A percentile compares a stretch with the other conserved stretches of the same genome.
These are phyloP conservation scores for Erigeron canadensis DNA, from an alignment of 129 eudicot species.

Conservation along the genomic window DNA sequence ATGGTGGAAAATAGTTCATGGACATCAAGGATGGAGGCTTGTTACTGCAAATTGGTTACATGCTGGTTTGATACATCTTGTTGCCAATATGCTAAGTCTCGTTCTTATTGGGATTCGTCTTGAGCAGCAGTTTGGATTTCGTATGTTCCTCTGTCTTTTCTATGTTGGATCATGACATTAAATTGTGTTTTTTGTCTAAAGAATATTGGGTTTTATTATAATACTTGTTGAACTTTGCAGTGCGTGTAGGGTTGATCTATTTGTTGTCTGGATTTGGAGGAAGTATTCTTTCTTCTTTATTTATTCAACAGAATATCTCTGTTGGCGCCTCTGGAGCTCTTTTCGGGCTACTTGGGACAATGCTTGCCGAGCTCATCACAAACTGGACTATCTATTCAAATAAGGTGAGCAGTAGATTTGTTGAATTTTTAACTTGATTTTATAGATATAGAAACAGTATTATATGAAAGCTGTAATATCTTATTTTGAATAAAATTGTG, in stretches of 20 bases:
- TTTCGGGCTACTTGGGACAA: conserved; percentile 90
- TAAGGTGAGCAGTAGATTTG: conserved; percentile 41
- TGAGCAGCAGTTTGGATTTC: conserved; percentile 84
- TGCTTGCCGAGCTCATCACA: conserved; percentile 85
- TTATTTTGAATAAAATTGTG: no score
- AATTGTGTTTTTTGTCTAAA: no score
- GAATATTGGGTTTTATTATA: not conserved
- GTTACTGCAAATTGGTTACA: conserved; percentile 80
- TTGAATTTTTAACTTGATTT: not conserved
- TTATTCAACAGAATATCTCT: conserved; percentile 50
- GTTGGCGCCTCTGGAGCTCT: conserved; percentile 98
- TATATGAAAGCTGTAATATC: no score
- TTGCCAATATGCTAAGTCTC: conserved; percentile 80
- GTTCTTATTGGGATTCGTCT: conserved; percentile 80
- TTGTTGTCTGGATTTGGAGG: conserved; percentile 86
- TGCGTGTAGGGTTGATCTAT: conserved; percentile 74
- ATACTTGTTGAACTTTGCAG: conserved; percentile 36
- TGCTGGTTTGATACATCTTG: conserved; percentile 81
- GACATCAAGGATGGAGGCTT: conserved; percentile 86
- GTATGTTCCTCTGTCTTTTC: conserved; percentile 34
- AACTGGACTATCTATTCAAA: conserved; percentile 85
- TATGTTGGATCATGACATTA: not conserved
- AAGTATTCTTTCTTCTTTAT: conserved; percentile 61
- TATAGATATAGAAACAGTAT: not conserved
- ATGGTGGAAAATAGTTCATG: conserved; percentile 68